phyloP scores from a whole-genome alignment of 2,329 filamentous ascomycete species.

The Colletotrichum liriopes region DNA sequence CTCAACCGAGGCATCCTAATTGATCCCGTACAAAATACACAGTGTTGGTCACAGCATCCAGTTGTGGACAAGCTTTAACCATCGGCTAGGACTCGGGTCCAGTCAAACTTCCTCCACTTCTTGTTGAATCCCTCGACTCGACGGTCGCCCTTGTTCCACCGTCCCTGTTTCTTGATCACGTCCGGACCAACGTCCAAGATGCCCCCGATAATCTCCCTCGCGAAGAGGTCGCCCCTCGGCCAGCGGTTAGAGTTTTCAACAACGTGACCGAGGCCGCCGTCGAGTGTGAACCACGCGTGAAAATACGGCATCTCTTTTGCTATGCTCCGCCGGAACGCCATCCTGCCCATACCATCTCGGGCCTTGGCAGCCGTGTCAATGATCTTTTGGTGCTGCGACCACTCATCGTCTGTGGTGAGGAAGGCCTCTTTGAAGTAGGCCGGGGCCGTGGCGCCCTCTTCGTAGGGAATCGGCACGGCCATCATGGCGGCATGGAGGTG shows the following conservation, averaged over 20 bases:
- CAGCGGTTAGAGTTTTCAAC: conserved; percentile 89
- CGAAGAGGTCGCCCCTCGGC: conserved; percentile 94
- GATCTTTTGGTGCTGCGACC: conserved; percentile 94
- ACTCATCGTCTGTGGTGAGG: conserved; percentile 88
- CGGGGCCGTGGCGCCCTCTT: conserved; percentile 90
- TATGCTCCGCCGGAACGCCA: conserved; percentile 85
- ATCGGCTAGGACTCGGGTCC: conserved; percentile 74
- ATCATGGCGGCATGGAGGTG: conserved; percentile 89
- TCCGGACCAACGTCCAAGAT: conserved; percentile 90
- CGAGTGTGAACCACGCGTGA: conserved; percentile 94
- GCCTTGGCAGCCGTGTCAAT: conserved; percentile 85
- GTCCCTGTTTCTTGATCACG: conserved; percentile 89
- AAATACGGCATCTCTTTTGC: conserved; percentile 99
- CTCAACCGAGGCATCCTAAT: conserved; percentile 27
- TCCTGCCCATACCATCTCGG: conserved; percentile 79
- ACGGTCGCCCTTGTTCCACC: conserved; percentile 81
- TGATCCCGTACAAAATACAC: not conserved
- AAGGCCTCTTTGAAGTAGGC: conserved; percentile 98
- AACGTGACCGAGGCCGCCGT: conserved; percentile 92
- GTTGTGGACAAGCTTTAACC: conserved; percentile 31
- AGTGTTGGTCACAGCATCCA: not conserved
- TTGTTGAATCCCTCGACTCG: conserved; percentile 85
- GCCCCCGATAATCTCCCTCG: conserved; percentile 90
- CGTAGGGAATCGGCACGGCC: conserved; percentile 90
- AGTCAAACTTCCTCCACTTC: conserved; percentile 94